Conservation (phyloP, 495 filamentous ascomycete species). For the Cercophora newfieldiana region DNA sequence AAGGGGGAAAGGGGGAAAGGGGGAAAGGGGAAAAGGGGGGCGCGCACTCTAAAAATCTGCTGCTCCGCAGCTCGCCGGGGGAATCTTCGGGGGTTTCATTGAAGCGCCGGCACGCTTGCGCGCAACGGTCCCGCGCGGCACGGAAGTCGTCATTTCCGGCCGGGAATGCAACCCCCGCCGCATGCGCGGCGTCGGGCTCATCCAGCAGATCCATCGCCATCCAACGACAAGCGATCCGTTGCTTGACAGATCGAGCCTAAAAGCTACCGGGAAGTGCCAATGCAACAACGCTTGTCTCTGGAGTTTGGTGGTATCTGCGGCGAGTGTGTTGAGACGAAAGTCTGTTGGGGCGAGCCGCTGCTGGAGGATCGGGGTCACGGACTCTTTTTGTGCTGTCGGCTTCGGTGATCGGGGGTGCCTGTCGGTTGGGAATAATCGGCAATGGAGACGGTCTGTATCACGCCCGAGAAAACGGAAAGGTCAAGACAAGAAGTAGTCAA, state of each 20-base stretch:
- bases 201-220: conserved; percentile 6
- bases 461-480: conserved; percentile 5
- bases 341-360: not conserved
- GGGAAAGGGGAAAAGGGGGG: not conserved
- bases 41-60: conserved; percentile 36
- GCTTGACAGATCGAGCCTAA: conserved; percentile 11
- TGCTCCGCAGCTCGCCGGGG: conserved; percentile 29
- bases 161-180: conserved; percentile 29
- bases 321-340: not conserved
- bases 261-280: conserved; percentile 12
- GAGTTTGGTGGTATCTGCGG: not conserved
- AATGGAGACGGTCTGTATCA: not conserved
- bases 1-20: not conserved
- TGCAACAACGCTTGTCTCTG: not conserved
- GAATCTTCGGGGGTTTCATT: conserved; percentile 39
- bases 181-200: conserved; percentile 11
- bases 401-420: not conserved
- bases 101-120: conserved; percentile 37
- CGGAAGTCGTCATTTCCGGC: conserved; percentile 40
- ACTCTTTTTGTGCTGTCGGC: not conserved
- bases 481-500: conserved; percentile 11
- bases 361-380: not conserved
- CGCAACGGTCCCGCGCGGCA: conserved; percentile 30
- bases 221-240: conserved; percentile 3
- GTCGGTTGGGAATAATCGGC: too few relatives aligned